Conservation (phyloP, 1,139 yeast genomes). For the Pichia sp. region DNA sequence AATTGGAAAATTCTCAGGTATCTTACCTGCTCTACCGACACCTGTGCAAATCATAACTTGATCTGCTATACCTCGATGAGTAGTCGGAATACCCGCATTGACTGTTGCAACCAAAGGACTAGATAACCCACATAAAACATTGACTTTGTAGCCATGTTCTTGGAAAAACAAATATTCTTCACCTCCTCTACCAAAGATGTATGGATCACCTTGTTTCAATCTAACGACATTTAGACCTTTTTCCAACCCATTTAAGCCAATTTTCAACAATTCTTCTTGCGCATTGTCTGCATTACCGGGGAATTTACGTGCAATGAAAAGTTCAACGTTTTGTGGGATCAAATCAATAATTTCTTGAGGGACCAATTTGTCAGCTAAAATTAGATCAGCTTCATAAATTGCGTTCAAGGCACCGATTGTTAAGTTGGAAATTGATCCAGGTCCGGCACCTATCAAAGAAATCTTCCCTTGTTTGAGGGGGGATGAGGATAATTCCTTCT, state of each 20-base stretch:
- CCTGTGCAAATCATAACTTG: conserved; percentile 93
- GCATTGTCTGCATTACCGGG: conserved; percentile 97
- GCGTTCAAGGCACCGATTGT: conserved; percentile 83
- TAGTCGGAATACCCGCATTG: conserved; percentile 79
- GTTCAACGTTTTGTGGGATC: conserved; percentile 64
- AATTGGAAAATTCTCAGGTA: conserved; percentile 65
- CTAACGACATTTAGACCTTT: conserved; percentile 77
- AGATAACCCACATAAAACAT: conserved; percentile 81
- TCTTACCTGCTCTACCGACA: conserved; percentile 80
- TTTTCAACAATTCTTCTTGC: conserved; percentile 67
- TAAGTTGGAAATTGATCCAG: conserved; percentile 77
- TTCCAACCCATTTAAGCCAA: conserved; percentile 58
- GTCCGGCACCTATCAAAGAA: conserved; percentile 88
- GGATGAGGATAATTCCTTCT: neutral
- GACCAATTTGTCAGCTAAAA: conserved; percentile 86
- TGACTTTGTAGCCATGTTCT: conserved; percentile 58
- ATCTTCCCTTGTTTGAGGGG: conserved; percentile 41
- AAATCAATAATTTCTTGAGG: conserved; percentile 81
- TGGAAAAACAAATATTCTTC: conserved; percentile 74
- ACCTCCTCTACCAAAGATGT: conserved; percentile 94
- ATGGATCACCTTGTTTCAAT: conserved; percentile 95
- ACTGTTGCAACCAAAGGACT: conserved; percentile 89
- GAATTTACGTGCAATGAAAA: conserved; percentile 85
- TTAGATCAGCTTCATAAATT: conserved; percentile 72
- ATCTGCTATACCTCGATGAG: conserved; percentile 89